Percentiles rank a stretch among this genome's conserved stretches.
These are phyloP conservation scores for Saccharomyces hybrid DNA, from an alignment of 1,139 yeast species.

Conservation along the genomic window DNA sequence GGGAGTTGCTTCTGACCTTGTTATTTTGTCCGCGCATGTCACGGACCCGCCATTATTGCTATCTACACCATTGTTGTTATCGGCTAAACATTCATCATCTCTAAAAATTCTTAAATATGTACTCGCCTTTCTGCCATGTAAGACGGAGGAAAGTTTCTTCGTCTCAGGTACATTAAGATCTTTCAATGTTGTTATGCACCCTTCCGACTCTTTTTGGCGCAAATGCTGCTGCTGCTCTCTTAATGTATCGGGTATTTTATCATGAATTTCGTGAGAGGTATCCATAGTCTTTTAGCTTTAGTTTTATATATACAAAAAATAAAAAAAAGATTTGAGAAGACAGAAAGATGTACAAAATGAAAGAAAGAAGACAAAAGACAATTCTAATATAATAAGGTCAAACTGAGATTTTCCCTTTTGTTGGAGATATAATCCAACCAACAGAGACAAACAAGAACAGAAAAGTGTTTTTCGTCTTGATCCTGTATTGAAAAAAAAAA, in stretches of 20 bases:
- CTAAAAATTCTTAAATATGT: constrained; percentile 30
- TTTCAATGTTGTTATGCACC: constrained; percentile 8
- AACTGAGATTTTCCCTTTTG: not conserved
- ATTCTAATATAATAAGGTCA: not conserved
- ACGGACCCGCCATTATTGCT: not conserved
- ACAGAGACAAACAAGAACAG: not conserved
- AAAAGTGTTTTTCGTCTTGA: not conserved
- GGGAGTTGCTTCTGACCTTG: not conserved
- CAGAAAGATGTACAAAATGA: not conserved
- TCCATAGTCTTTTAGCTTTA: not conserved
- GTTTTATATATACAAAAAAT: not conserved
- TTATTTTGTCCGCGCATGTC: constrained; percentile 1
- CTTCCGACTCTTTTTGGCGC: not conserved
- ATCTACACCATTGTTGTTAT: constrained; percentile 1
- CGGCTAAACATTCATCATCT: constrained; percentile 18
- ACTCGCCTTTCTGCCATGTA: constrained; percentile 32
- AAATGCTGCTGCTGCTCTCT: not conserved
- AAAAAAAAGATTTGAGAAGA: not conserved
- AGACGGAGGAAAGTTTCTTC: constrained; percentile 14
- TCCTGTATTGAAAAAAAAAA: not conserved
- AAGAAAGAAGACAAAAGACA: not conserved
- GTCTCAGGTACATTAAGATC: constrained; percentile 22
- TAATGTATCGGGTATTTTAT: not conserved
- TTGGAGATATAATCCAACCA: not conserved
- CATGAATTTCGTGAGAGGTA: not conserved